Base-by-base conservation (phyloP, 2,329 filamentous ascomycete species). In the Xylaria sp. region DNA sequence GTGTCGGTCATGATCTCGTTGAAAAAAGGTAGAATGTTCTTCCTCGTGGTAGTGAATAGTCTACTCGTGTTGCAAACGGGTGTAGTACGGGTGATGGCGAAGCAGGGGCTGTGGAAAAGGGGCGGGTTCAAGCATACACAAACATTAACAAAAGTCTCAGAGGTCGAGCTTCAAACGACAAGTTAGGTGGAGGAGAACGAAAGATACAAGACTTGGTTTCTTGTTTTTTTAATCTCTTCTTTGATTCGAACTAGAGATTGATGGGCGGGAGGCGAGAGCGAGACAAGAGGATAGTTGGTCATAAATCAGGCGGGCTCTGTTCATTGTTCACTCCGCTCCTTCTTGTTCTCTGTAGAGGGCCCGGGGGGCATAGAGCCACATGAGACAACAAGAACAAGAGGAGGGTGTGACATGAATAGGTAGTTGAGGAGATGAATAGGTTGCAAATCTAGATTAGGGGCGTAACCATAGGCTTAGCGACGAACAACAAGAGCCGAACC, bases 1-100 rank as follows among this genome's bases (percentile, higher is more conserved):
- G 69, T 67, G 62, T 75, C 74, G 67, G 72, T 73, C 75, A 76
- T 77, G 63, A 27, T 70, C 59, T 66, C 42, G 51, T 55, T 53
- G 32, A 69, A 60, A 27, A 36, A 21, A 60, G 19, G 56, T 24
- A 68, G 12, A 21, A 17, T 45, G 5, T 42, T 68, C 39, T 57
- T 24, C 24, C 47, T 65, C 36, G 50, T 55, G 19, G 34, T 21
- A 21, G 36, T 60, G 39, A 19, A 47, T 36, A 53, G 58, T 54
- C 68, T 60, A 24, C 32, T 58, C 54, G 58, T 65, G 60, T 73
- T 66, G 67, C 75, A 75, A 75, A 74, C 72, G 69, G 58, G 48
- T 17, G 39, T 58, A 63, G 45, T 27, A 27, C 4, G 47, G 4
- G 21, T 42, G 54, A 54, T 48, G 11, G 62, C 64, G 56, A 69